phyloP scores from a whole-genome alignment of 305 asterid species.

The Petunia hybrid region DNA sequence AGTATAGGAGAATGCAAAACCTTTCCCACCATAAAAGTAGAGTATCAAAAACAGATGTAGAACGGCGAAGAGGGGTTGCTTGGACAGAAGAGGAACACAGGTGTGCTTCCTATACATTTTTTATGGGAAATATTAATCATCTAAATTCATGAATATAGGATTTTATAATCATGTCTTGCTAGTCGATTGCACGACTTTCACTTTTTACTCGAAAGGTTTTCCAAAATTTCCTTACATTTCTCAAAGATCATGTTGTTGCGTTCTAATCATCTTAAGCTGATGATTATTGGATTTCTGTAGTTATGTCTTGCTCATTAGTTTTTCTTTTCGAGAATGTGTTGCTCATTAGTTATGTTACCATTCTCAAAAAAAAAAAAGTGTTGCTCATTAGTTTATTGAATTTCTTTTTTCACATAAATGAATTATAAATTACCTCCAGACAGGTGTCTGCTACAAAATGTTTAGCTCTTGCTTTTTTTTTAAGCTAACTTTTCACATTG shows the following conservation, averaged over 20 bases:
- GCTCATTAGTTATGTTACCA: too few relatives aligned
- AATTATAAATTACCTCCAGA: not conserved
- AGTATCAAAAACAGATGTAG: not conserved
- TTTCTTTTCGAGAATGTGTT: too few relatives aligned
- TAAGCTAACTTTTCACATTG: not conserved
- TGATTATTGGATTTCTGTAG: not conserved
- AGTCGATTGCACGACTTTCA: not conserved
- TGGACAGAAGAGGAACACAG: constrained; percentile 48
- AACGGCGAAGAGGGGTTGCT: constrained; percentile 31
- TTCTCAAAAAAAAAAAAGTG: too few relatives aligned
- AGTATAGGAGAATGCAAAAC: not conserved
- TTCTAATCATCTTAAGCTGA: not conserved
- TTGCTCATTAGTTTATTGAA: not conserved
- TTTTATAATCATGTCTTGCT: not conserved
- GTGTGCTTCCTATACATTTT: constrained; percentile 31
- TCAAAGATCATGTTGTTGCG: not conserved
- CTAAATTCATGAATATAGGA: not conserved
- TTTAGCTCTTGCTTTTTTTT: not conserved
- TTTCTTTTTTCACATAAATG: not conserved
- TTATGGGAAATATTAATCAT: not conserved
- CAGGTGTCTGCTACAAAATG: not conserved
- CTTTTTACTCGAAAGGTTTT: not conserved
- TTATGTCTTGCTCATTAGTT: not conserved
- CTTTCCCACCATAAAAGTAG: constrained; percentile 18
- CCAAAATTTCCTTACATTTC: not conserved